Base-by-base conservation (phyloP, 768 basidiomycete species). In the Exsudoporus frostii region DNA sequence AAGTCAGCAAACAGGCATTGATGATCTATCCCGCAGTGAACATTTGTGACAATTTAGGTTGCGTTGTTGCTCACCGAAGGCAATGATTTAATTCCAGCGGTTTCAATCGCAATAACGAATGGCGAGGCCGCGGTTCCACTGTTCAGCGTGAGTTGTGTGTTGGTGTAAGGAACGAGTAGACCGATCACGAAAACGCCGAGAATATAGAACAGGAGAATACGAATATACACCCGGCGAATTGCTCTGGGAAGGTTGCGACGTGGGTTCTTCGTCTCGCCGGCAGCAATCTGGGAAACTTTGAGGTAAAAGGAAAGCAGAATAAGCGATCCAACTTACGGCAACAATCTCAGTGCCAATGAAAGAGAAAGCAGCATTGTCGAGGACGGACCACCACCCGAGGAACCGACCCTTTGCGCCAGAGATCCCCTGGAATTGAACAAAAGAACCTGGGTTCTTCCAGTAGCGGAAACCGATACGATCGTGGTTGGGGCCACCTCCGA, bases 301-400 rank as follows among this genome's bases (percentile, higher is more conserved):
- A 60, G 46, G 43, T 4, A 48, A 8, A 20, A 19, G 15, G 42
- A 9, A 37, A 13, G 22, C 7, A 22, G n/a, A 30, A 15, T 6
- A 20, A 27, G 30, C n/a, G 24, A 41, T 13, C 17, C 40, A 6
- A 74, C 81, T 61, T 74, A 90, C 86, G 27, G 90, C 92, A 38
- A 96, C 92, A 64, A 96, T 93, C 70, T 98, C 95, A 7, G 92
- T 94, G 15, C 94, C 95, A 54, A 94, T 92, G 69, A 79, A 95
- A 11, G 91, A 92, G 76, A 95, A 97, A 14, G 91, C 92, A 4
- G 95, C 95, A 59, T 94, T 88, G 7, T 85, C 84, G 72, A 96
- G 73, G 52, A 86, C 86, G 0, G 81, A 69, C 79, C 80, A 85
- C 72, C 77, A 84, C 22, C 80, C 86, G 19, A 85, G 77, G 79